Base-by-base conservation (phyloP, 495 filamentous ascomycete species). In the Lichina pygmaea region DNA sequence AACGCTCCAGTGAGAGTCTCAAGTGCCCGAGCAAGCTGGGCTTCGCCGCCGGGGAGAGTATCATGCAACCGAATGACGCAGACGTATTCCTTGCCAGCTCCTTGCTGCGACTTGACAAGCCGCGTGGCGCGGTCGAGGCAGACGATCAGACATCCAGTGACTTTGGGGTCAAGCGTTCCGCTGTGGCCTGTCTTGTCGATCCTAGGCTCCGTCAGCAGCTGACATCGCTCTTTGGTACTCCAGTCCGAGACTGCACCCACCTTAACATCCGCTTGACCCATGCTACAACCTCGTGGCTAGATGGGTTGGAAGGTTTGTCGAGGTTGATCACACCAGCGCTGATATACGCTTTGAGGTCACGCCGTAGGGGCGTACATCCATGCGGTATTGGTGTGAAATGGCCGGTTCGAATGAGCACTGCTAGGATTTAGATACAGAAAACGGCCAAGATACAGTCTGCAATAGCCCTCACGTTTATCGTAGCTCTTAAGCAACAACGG, bases 261-360 rank as follows among this genome's bases (percentile, higher is more conserved):
- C 81, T 77, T 41, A 97, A 66, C 52, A 95, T 93, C 46, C 85
- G 73, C 75, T 97, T 97, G 48, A 94, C 76, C 91, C 89, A 97
- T 46, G 89, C 84, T 53, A 97, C 89, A 39, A 95, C 91, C 61
- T 97, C 89, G 66, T 97, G 89, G 54, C 81, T 89, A 47, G 83
- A 93, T 15, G 89, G 89, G 66, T 97, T 97, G 12, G 85, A 84
- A 34, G 89, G 89, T 62, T 97, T 97, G 69, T 95, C 89, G 45
- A 92, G 75, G 62, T 95, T 95, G 65, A 97, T 94, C 32, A 95
- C 89, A 60, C 89, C 89, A 50, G 81, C 89, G 59, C 77, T 81
- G 54, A 97, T 76, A 60, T 93, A 97, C 41, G 78, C 81, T 65
- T 93, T 93, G 53, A 97, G 68, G 55, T 93, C 86, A 60, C 89